Evolutionary conservation across 1,139 yeast species (phyloP), one percentile per base, ranked within the genome.

Genomic region (Spathaspora sp.): DNA sequence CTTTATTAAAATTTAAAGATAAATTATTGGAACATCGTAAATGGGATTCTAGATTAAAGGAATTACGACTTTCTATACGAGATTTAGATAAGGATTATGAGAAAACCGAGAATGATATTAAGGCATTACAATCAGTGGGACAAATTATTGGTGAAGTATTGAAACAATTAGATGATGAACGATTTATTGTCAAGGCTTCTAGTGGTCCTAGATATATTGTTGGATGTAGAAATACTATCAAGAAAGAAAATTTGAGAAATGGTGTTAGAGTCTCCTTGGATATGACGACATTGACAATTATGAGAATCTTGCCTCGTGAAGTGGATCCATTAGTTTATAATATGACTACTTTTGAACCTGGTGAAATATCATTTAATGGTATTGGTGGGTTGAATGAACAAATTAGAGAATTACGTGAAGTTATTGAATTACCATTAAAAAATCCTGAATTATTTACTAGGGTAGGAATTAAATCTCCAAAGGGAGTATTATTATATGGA

Each of bases 131-230:
- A 68, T 86, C 96, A 51, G 96, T 95, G 52, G 99, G 99, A 4
- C 99, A 95, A 68, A 85, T 95, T 61, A 88, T 95, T 56, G 99
- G 99, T 44, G 99, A 95, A 67, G 96, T 95, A 23, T 81, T 95
- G 72, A 95, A 95, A 68, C 97, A 91, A 67, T 76, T 95, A 61
- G 97, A 91, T 54, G 97, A 89, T 45, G 99, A 95, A 64, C 78
- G 97, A 58, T 93, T 86, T 64, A 95, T 95, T 56, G 99, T 95
- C 43, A 95, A 95, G 71, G 98, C 99, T 1, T 87, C 96, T 6
- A 85, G 93, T 45, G 99, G 99, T 2, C 99, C 99, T 36, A 81
- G 99, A 60, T 95, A 95, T 64, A 93, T 95, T 59, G 99, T 95
- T 46, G 98, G 98, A 41, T 95, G 97, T 67, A 83, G 99, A 62